Evolutionary conservation across 176 grass and related monocot species (phyloP), one percentile per base, ranked within the genome.

Genomic region (Otatea glauca): DNA sequence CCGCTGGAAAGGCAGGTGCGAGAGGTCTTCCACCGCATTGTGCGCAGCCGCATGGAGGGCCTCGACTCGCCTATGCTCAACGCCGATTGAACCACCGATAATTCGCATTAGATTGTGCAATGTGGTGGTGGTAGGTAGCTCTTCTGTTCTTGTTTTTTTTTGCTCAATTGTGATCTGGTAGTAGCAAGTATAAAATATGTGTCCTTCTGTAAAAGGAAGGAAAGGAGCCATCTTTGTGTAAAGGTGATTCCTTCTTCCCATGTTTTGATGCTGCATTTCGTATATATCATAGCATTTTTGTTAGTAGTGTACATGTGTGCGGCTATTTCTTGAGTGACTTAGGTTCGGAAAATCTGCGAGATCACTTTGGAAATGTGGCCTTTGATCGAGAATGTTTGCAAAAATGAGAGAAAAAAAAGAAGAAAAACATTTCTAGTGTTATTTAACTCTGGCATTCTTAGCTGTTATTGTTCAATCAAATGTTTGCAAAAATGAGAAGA

Each of bases 1-100:
- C 91, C 84, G 5, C 84, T 96, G 14, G 93, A 96, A 13, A 84
- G 84, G 29, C 97, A 92, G 81, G 85, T 99, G 58, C 78, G 93
- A 71, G 93, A 99, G 84, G 97, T 99, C 6, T 99, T 99, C 87
- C 92, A 94, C 85, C 82, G 93, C 65, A 99, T 99, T n/a, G 89
- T 96, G 29, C 87, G 93, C 21, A 89, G 90, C 90, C 92, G 97
- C 15, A 99, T 94, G 49, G 93, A 99, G 78, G 88, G 91, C 7
- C 68, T 99, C 12, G 92, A 99, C 84, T 96, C 94, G 0, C 67
- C 88, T 17, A 75, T 80, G 62, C 38, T 73, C 76, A 79, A 66
- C 81, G 59, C 78, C 2, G 86, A 92, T 24, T 98, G 89, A 98
- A 6, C 56, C 11, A 35, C 60, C 34, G 34, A 75, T 24, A 79